Evolutionary conservation across 192 early-diverging fungal genomes (phyloP), one percentile per base, ranked within the genome.

Genomic region (Entophlyctis helioformis): DNA sequence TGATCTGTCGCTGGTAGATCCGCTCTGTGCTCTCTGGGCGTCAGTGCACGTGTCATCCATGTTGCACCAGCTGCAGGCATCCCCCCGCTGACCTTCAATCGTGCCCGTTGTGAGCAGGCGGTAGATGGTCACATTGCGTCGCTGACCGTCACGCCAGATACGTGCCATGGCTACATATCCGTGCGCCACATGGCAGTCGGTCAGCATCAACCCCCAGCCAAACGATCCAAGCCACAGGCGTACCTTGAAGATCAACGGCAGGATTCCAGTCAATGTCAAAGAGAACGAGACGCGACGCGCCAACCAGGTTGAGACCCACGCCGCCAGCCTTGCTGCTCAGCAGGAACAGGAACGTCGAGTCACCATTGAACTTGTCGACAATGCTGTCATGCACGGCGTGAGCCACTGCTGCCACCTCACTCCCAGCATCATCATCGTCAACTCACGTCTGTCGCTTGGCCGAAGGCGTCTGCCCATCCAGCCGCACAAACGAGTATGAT

Each of bases 1-100:
- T 73, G 29, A 81, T 46, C 48, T 81, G 79, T 1, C 79, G 60
- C 37, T 81, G 79, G 40, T 71, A 78, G 31, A 81, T 81, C 39
- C 65, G 62, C 44, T 79, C 76, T 51, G 15, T 8, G 36, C 16
- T 39, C 8, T 11, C 19, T 39, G 10, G n/a, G 22, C 7, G 38
- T 7, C 8, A 16, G 18, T 9, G 23, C 10, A 6, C 22, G 25
- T 5, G 5, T 16, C 6, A 4, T 7, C 25, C 9, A 25, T 24
- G 23, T 8, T 4, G 20, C 3, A 11, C 4, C 16, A 19, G 4
- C 22, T 5, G 4, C 42, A 19, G 26, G 42, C 1, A 8, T 1
- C 39, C 8, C 20, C 39, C 50, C 24, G 27, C 39, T 46, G 10
- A 50, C 48, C 61, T 56, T 71, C 69, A 44, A 71, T 54, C 8